Evolutionary conservation across 768 basidiomycete genomes (phyloP), one percentile per base, ranked within the genome.

Genomic region (Hericium erinaceus): DNA sequence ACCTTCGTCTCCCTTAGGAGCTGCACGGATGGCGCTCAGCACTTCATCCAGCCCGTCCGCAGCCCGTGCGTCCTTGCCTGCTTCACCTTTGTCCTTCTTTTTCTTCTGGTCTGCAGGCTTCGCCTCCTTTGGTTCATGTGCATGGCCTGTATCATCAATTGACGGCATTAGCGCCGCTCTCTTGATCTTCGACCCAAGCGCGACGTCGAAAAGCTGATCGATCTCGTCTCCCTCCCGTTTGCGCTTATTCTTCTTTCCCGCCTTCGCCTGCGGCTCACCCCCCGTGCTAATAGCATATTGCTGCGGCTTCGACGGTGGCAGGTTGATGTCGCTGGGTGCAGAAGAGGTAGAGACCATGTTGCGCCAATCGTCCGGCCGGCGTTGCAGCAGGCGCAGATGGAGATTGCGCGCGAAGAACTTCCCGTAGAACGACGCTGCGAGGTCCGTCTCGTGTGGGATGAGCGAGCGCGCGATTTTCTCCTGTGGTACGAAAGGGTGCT

Each of bases 391-490:
- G 64, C 88, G 79, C 7, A 98, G 69, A 60, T 89, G 86, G 59
- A 95, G 74, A 64, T 83, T 86, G 40, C 86, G 79, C 24, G 82
- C 82, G 62, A 98, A 93, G 75, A 83, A 97, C 67, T 89, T 90
- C 24, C 93, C 95, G 64, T 86, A 95, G 67, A 80, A 87, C 0
- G 90, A 92, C 10, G 76, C 84, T 0, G 84, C 81, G 13, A 98
- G 80, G 16, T 76, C 75, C 37, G 82, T 80, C 59, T 92, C 87
- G 59, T 90, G 79, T 1, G 80, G 72, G 13, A 92, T 71, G 11
- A 98, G 75, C 22, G 89, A 89, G 15, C 83, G 82, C 2, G 88
- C 94, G 55, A 99, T 91, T 70, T 95, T 95, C 73, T 97, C 94
- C 92, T 95, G 62, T 44, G 55, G 9, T 9, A 39, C 8, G 46